phyloP scores from a whole-genome alignment of 2,329 filamentous ascomycete species.

The Fusarium sp. region DNA sequence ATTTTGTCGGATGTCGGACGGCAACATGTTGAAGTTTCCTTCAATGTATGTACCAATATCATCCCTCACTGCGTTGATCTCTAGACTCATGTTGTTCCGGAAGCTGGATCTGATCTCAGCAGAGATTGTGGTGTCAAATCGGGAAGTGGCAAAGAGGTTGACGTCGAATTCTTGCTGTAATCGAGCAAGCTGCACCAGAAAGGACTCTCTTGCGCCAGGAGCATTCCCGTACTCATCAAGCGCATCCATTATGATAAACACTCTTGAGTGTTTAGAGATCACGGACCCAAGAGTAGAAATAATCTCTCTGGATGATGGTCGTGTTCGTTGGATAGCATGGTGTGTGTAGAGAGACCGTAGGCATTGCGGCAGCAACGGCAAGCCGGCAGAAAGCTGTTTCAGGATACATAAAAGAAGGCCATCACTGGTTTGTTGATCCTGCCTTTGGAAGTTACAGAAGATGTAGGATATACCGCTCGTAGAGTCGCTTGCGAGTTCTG shows the following conservation, averaged over 20 bases:
- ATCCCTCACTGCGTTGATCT: rapidly evolving
- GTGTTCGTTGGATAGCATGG: neutral
- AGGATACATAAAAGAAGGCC: neutral
- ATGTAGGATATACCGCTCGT: neutral
- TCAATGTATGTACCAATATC: neutral
- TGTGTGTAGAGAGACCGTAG: neutral
- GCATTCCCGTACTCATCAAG: neutral
- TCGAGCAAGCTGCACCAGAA: rapidly evolving
- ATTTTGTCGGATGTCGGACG: neutral
- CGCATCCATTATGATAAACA: rapidly evolving
- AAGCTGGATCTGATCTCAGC: neutral
- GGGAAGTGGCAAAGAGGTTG: neutral
- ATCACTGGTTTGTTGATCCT: neutral
- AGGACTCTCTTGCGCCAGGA: neutral
- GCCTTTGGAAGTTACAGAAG: neutral
- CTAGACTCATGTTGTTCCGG: rapidly evolving
- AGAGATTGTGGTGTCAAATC: neutral
- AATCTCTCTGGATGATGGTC: neutral
- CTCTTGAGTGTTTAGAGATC: rapidly evolving
- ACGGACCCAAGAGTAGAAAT: neutral
- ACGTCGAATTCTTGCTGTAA: rapidly evolving
- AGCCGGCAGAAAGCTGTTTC: neutral
- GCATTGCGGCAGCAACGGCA: rapidly evolving
- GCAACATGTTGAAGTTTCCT: neutral
- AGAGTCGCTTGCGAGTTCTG: neutral